Evolutionary conservation across 257 asterid species (phyloP), one percentile per base, ranked within the genome.

Genomic region (Nicotiana noctiflora): DNA sequence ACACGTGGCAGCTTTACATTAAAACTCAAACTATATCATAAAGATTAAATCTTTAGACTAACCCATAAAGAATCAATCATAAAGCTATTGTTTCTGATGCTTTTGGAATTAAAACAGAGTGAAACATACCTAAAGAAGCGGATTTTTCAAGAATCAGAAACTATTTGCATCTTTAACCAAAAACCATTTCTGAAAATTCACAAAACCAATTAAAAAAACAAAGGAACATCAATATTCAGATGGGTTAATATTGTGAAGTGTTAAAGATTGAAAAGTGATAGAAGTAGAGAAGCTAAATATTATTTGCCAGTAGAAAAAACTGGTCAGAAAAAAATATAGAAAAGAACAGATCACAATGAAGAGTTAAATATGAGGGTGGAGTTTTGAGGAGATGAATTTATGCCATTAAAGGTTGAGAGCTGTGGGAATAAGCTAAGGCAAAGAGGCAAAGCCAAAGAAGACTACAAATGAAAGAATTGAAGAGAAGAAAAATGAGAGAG

Each of bases 111-210:
- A 52, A 23, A 74, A 25, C 61, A 6, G 8, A 32, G 15, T 0
- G 27, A 66, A 75, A 77, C 88, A 79, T 84, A 92, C 93, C 91
- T 86, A 81, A 84, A 84, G 89, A 88, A 90, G 88, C 86, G 81
- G 88, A 67, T 82, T 85, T 86, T 81, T 77, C 18, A 81, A 83
- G 83, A 85, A 80, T 65, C 83, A 83, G 76, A 78, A 86, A 84
- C 80, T 81, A 84, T 84, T 85, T 84, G 88, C 83, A 85, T 81
- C 90, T 88, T 77, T 55, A 83, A 81, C 66, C 81, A 46, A 81
- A 86, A 84, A 75, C 90, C 90, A 85, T 79, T 85, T 83, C 83
- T 75, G 37, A 57, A 64, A 77, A 78, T 75, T 49, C 40, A 74
- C 25, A 49, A 44, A 49, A 49, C 79, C 76, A 67, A 81, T 44